These are phyloP conservation scores for Fraxinus americana DNA, from an alignment of 257 asterid species.

Conservation along the genomic window DNA sequence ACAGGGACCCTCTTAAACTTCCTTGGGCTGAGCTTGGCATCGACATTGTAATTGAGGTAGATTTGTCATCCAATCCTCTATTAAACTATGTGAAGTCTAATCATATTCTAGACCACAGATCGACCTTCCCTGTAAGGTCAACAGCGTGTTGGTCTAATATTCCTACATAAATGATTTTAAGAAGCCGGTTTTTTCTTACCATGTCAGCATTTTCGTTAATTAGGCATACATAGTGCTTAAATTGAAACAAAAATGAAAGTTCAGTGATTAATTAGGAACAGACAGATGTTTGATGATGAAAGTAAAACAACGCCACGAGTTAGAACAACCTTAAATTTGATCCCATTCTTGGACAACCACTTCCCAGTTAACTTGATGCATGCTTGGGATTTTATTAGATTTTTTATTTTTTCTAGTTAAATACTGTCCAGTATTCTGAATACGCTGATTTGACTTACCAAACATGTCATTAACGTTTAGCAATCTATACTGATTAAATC, in stretches of 20 bases:
- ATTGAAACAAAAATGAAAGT: neutral
- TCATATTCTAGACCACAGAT: neutral
- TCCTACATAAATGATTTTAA: no score
- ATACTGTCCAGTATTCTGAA: neutral
- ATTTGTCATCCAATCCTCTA: neutral
- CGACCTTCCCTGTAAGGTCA: neutral
- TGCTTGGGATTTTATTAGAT: neutral
- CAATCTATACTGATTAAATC: neutral
- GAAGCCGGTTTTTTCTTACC: neutral
- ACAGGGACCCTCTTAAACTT: conserved; percentile 84
- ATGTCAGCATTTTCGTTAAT: neutral
- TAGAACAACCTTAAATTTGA: neutral
- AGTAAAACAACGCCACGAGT: neutral
- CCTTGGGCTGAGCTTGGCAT: conserved; percentile 96
- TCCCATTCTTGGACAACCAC: neutral
- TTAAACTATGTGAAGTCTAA: neutral
- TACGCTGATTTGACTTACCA: neutral
- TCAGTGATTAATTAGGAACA: neutral
- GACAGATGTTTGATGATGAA: neutral
- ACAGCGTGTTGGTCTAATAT: neutral
- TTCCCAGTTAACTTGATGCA: neutral
- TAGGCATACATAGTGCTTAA: neutral
- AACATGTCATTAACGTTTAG: neutral
- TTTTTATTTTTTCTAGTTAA: no score
- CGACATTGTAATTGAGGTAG: conserved; percentile 89